A percentile compares a stretch with the other conserved stretches of the same genome.
These are phyloP conservation scores for Beauveria scarabaeidicola DNA, from an alignment of 2,329 filamentous ascomycete genomes.

Conservation along the genomic window DNA sequence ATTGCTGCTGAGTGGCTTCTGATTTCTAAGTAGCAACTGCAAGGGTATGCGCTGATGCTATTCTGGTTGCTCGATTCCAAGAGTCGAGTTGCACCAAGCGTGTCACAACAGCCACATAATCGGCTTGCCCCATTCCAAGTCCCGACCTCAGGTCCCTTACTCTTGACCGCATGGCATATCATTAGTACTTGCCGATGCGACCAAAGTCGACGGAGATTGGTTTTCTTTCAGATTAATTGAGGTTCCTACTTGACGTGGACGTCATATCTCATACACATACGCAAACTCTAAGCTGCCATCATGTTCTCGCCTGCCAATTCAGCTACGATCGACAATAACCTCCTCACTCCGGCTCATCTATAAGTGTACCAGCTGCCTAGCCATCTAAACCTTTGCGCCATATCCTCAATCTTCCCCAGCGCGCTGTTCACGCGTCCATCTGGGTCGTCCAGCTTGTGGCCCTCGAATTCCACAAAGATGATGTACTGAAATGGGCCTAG, in stretches of 20 bases:
- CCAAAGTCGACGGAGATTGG: no score
- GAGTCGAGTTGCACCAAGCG: no score
- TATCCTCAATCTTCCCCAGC: constrained; percentile 46
- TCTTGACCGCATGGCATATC: no score
- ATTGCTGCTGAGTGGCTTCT: no score
- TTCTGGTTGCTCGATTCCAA: no score
- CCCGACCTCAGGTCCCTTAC: no score
- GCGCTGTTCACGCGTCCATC: constrained; percentile 52
- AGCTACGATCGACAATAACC: no score
- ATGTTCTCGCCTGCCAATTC: not conserved
- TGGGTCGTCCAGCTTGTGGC: constrained; percentile 42
- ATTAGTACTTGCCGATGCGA: no score
- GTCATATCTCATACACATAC: not conserved
- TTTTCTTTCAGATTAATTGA: not conserved
- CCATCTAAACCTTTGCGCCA: constrained; percentile 58
- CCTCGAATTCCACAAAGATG: constrained; percentile 87
- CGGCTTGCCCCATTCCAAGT: no score
- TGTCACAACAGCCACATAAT: no score
- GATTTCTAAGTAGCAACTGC: no score
- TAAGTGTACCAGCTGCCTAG: constrained; percentile 56
- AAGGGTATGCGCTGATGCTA: no score
- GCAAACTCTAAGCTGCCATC: not conserved
- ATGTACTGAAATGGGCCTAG: constrained; percentile 77
- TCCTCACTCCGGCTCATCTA: constrained; percentile 14
- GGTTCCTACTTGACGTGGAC: not conserved